These are phyloP conservation scores for Graphilbum sp. DNA, from an alignment of 2,329 filamentous ascomycete genomes.

Conservation along the genomic window DNA sequence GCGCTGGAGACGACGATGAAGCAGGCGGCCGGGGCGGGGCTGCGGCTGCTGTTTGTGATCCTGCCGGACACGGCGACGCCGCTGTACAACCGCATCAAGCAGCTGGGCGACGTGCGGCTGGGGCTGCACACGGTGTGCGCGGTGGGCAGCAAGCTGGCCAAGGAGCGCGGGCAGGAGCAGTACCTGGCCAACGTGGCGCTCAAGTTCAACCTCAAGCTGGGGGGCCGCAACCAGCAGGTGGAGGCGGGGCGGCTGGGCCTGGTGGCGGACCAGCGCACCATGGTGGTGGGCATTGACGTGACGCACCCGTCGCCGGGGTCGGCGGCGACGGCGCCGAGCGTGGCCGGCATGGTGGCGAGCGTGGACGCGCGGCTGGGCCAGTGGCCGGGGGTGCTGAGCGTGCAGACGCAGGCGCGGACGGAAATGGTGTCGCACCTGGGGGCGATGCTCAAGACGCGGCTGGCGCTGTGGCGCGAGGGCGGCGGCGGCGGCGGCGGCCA, in stretches of 20 bases:
- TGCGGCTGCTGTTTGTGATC: conserved; percentile 42
- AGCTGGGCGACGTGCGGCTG: conserved; percentile 44
- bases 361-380: conserved; percentile 52
- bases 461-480: conserved; percentile 51
- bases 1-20: conserved; percentile 13
- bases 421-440: conserved; percentile 58
- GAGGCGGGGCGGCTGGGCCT: conserved; percentile 27
- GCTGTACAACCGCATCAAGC: conserved; percentile 52
- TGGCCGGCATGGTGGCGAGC: conserved; percentile 69
- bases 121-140: conserved; percentile 58
- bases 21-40: not conserved
- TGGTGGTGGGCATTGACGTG: conserved; percentile 79
- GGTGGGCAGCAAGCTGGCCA: conserved; percentile 21
- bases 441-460: conserved; percentile 44
- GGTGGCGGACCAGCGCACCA: conserved; percentile 47
- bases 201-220: conserved; percentile 70
- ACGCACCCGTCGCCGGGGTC: conserved; percentile 64
- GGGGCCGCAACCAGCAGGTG: conserved; percentile 55
- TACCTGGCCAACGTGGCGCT: conserved; percentile 56
- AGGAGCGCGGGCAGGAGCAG: conserved; percentile 17
- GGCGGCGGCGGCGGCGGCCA: conserved; percentile 12
- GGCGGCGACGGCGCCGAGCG: conserved; percentile 43
- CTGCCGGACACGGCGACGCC: conserved; percentile 24
- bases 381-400: conserved; percentile 59
- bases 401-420: conserved; percentile 39